A percentile compares a stretch with the other conserved stretches of the same genome.
Evolutionary conservation across 2,329 filamentous ascomycete genomes (phyloP).

Genomic region (Fusarium nurragi): DNA sequence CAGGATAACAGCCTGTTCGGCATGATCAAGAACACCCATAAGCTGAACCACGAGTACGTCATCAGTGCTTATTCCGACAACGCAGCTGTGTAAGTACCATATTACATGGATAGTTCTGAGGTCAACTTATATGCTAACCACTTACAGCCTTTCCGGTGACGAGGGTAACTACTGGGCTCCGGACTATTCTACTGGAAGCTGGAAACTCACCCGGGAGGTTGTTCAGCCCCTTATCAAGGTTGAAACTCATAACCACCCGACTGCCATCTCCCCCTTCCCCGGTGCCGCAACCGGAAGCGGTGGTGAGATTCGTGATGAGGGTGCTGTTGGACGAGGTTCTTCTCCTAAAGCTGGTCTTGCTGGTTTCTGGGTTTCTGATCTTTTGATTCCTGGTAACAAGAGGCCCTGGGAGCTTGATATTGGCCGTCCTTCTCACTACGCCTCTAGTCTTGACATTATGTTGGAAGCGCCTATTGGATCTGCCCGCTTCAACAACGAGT

Average conservation of each 20-base stretch:
- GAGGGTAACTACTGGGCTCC: slow-evolving; percentile 77
- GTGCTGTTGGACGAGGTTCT: slow-evolving; percentile 91
- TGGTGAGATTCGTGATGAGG: slow-evolving; percentile 95
- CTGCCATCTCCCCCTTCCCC: slow-evolving; percentile 90
- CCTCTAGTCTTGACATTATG: slow-evolving; percentile 96
- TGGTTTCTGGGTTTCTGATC: slow-evolving; percentile 95
- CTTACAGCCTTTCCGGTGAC: slow-evolving; percentile 50
- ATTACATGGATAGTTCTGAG: slow-evolving; percentile 14
- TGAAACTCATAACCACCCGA: slow-evolving; percentile 97
- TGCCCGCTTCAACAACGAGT: slow-evolving; percentile 97
- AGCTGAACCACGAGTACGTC: slow-evolving; percentile 80
- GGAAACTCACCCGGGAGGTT: slow-evolving; percentile 85
- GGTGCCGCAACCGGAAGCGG: slow-evolving; percentile 95
- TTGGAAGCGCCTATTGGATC: slow-evolving; percentile 95
- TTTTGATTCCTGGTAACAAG: slow-evolving; percentile 83
- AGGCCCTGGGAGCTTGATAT: slow-evolving; percentile 93
- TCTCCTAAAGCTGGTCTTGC: slow-evolving; percentile 90
- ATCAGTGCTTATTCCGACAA: slow-evolving; percentile 98
- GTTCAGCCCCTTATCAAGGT: slow-evolving; percentile 93
- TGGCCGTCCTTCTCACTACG: slow-evolving; percentile 89
- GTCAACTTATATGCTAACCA: slow-evolving; percentile 5
- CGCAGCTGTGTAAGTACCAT: slow-evolving; percentile 74
- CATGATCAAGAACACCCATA: slow-evolving; percentile 97
- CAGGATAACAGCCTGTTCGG: slow-evolving; percentile 87
- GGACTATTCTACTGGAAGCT: slow-evolving; percentile 84